phyloP scores from a whole-genome alignment of 73 alveolate genomes.

The Paramecium sexaurelia region DNA sequence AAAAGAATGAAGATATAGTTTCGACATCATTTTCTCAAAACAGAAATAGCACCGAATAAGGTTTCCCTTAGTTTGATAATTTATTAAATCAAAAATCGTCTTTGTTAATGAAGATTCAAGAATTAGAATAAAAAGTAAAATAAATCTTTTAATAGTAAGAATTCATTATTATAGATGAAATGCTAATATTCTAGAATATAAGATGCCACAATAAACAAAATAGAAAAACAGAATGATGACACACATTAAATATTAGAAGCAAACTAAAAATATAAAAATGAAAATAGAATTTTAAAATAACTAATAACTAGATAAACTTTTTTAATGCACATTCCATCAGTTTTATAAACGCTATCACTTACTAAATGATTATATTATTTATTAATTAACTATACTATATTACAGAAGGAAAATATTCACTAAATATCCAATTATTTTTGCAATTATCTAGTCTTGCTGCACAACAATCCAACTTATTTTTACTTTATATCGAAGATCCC shows the following conservation, averaged over 20 bases:
- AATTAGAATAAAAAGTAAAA: not conserved
- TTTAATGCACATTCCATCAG: not conserved
- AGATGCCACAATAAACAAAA: not conserved
- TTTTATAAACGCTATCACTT: not conserved
- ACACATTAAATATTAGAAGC: not conserved
- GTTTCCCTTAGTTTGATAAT: not conserved
- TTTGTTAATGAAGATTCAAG: not conserved
- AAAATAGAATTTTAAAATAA: not conserved
- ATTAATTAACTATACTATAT: not conserved
- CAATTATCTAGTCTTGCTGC: not conserved
- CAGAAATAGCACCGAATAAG: not conserved
- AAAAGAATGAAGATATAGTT: not conserved
- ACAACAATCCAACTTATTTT: not conserved
- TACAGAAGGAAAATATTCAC: not conserved
- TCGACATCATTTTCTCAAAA: not conserved
- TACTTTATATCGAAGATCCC: conserved; percentile 10
- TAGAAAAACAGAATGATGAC: not conserved
- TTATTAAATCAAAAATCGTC: not conserved
- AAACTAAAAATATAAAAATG: not conserved
- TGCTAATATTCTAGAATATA: not conserved
- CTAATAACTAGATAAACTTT: not conserved
- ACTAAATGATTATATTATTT: not conserved
- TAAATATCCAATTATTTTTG: not conserved
- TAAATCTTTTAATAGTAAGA: not conserved
- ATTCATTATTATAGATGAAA: not conserved